phyloP scores from a whole-genome alignment of 2,329 filamentous ascomycete species.

The Botrytis aclada region DNA sequence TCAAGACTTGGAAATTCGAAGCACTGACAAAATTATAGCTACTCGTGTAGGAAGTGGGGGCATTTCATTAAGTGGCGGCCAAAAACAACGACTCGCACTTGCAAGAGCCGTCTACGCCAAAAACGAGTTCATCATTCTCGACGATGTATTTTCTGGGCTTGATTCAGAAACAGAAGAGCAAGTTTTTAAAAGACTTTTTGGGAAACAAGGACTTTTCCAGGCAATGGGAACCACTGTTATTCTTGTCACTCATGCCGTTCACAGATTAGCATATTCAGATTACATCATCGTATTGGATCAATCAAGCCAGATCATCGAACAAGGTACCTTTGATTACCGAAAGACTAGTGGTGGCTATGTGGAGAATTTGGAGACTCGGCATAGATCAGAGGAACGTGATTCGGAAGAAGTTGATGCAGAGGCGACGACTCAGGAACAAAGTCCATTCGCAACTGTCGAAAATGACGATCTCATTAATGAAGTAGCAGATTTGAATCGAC shows the following conservation, averaged over 20 bases:
- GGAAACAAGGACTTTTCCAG: conserved; percentile 24
- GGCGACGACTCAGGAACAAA: background rate
- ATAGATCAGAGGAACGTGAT: conserved; percentile 15
- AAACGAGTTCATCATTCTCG: conserved; percentile 33
- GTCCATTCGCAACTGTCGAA: conserved; percentile 4
- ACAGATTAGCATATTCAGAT: conserved; percentile 40
- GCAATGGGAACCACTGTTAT: conserved; percentile 39
- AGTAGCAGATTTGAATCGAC: background rate
- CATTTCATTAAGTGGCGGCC: conserved; percentile 38
- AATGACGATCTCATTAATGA: conserved; percentile 4
- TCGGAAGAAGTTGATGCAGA: background rate
- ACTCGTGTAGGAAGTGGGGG: conserved; percentile 36
- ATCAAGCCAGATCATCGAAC: conserved; percentile 37
- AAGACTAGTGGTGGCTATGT: conserved; percentile 30
- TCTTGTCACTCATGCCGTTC: conserved; percentile 39
- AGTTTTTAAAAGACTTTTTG: conserved; percentile 29
- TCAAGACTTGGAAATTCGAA: background rate
- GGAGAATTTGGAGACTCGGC: conserved; percentile 22
- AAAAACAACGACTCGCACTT: conserved; percentile 49
- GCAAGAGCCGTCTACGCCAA: conserved; percentile 50
- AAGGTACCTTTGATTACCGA: conserved; percentile 41
- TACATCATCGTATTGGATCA: conserved; percentile 41
- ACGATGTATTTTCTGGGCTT: conserved; percentile 36
- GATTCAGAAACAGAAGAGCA: conserved; percentile 33
- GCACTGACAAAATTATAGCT: conserved; percentile 20